Percentiles rank a stretch among this genome's conserved stretches.
Conservation (phyloP, 352 stramenopile genomes). For the Nothophytophthora sp. region DNA sequence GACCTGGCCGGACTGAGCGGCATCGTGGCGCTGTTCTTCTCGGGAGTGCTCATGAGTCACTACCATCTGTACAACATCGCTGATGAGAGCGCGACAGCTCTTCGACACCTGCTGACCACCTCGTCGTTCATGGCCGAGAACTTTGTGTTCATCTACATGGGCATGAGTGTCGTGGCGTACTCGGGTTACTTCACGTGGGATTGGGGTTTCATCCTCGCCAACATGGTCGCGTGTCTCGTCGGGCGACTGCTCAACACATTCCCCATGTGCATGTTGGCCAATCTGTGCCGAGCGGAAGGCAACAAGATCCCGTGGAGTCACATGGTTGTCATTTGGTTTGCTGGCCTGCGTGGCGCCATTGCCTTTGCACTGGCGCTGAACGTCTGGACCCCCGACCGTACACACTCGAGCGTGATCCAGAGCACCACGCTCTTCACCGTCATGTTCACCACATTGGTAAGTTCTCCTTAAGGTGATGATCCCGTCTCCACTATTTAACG, state of each 20-base stretch:
- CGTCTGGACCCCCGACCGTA: constrained; percentile 54
- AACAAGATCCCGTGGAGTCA: constrained; percentile 77
- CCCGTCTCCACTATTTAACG: neutral
- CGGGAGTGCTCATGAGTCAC: constrained; percentile 88
- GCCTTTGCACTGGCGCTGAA: constrained; percentile 88
- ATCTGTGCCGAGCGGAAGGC: constrained; percentile 51
- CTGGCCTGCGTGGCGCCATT: constrained; percentile 92
- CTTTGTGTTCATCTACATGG: constrained; percentile 89
- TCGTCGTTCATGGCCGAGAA: constrained; percentile 86
- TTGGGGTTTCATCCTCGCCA: constrained; percentile 80
- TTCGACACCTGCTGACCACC: constrained; percentile 82
- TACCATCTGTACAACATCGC: constrained; percentile 87
- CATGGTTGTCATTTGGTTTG: constrained; percentile 93
- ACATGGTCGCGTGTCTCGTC: constrained; percentile 65
- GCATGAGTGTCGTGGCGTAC: constrained; percentile 83
- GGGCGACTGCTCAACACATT: constrained; percentile 78
- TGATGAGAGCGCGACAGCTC: constrained; percentile 69
- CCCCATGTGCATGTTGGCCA: constrained; percentile 76
- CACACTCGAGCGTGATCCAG: constrained; percentile 70
- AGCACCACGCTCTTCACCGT: constrained; percentile 81
- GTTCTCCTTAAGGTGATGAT: neutral
- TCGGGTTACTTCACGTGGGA: constrained; percentile 82
- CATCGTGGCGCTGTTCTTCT: constrained; percentile 96
- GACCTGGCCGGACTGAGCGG: constrained; percentile 83
- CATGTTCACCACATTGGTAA: constrained; percentile 80